Evolutionary conservation across 1,139 yeast genomes (phyloP).

Genomic region (Pichia sp.): DNA sequence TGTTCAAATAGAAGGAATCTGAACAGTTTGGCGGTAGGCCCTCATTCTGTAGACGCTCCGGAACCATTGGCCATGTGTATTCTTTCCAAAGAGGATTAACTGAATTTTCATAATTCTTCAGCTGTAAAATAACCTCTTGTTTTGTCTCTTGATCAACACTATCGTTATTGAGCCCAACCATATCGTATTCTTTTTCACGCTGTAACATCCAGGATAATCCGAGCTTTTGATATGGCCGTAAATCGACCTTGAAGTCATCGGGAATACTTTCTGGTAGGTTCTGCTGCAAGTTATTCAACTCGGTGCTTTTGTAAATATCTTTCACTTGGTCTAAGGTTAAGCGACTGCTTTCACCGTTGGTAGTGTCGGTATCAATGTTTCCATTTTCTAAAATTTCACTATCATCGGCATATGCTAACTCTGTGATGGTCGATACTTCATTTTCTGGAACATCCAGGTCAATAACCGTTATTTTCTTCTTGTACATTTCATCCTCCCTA

Average conservation of each 20-base stretch:
- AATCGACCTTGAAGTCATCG: conserved; percentile 44
- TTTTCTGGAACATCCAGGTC: too few species aligned
- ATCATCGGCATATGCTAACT: too few species aligned
- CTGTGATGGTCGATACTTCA: too few species aligned
- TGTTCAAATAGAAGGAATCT: conserved; percentile 61
- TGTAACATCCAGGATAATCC: conserved; percentile 81
- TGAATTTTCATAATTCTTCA: conserved; percentile 35
- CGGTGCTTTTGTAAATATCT: conserved; percentile 64
- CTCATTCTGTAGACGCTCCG: conserved; percentile 6
- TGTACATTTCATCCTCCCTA: not conserved
- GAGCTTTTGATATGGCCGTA: conserved; percentile 70
- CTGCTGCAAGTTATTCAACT: conserved; percentile 38
- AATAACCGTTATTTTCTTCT: too few species aligned
- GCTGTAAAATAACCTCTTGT: conserved; percentile 15
- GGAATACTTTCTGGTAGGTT: conserved; percentile 63
- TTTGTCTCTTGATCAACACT: conserved; percentile 18
- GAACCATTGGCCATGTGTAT: conserved; percentile 58
- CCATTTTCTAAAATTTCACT: conserved; percentile 8
- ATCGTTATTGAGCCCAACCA: conserved; percentile 29
- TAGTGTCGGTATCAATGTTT: not conserved
- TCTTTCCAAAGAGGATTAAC: conserved; percentile 87
- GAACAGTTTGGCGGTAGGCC: not conserved
- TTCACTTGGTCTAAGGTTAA: conserved; percentile 68
- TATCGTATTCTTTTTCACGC: conserved; percentile 48
- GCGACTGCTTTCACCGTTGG: too few species aligned